Conservation (phyloP, 202 grass and related monocot species). For the Hordeum pubiflorum region DNA sequence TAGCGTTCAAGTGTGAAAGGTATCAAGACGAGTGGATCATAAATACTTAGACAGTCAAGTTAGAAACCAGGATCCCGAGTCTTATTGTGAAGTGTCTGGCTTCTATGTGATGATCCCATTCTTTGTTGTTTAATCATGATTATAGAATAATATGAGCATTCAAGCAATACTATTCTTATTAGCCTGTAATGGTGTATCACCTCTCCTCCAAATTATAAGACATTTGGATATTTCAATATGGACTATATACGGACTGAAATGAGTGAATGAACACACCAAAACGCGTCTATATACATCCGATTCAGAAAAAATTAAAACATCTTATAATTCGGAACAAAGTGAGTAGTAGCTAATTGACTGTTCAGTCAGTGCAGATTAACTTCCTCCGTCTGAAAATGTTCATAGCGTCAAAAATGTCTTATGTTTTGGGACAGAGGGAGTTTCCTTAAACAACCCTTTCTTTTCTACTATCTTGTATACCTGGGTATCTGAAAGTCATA, state of each 20-base stretch:
- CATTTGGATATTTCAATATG: too few relatives aligned
- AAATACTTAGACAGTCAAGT: not conserved
- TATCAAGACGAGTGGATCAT: not conserved
- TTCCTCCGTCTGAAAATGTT: not conserved
- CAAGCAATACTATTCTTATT: not conserved
- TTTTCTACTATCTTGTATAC: conserved; percentile 12
- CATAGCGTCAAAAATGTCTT: too few relatives aligned
- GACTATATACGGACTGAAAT: too few relatives aligned
- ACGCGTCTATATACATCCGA: too few relatives aligned
- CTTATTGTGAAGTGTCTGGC: not conserved
- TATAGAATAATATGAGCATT: not conserved
- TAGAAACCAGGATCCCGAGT: not conserved
- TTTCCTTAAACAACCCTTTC: not conserved
- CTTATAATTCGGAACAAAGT: too few relatives aligned
- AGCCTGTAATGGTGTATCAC: not conserved
- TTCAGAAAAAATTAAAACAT: too few relatives aligned
- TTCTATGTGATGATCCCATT: not conserved
- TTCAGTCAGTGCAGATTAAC: not conserved
- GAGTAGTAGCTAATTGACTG: not conserved
- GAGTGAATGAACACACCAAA: too few relatives aligned
- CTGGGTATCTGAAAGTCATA: conserved; percentile 7
- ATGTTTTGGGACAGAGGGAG: too few relatives aligned
- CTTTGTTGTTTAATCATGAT: not conserved
- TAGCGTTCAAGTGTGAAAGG: not conserved
- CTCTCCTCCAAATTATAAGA: too few relatives aligned